A percentile compares a stretch with the other conserved stretches of the same genome.
phyloP scores from a whole-genome alignment of 805 yeast species.

The Yarrowia keelungensis region DNA sequence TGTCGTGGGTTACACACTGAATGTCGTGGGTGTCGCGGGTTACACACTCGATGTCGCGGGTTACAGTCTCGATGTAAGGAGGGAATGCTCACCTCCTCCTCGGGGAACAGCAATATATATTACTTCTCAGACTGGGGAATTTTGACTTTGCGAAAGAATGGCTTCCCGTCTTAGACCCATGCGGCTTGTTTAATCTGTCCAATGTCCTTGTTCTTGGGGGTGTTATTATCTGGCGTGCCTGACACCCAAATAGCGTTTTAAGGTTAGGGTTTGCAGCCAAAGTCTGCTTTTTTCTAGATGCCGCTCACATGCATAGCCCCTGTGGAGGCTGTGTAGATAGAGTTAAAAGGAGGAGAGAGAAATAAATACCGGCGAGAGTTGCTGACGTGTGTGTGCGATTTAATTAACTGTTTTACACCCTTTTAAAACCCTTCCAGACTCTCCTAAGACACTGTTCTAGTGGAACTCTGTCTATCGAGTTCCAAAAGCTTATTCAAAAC shows the following conservation, averaged over 20 bases:
- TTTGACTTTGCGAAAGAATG: conserved; percentile 34
- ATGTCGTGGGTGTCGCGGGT: no score
- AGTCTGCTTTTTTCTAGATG: conserved; percentile 33
- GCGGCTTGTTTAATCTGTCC: conserved; percentile 39
- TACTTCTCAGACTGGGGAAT: conserved; percentile 24
- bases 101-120: conserved; percentile 34
- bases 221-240: conserved; percentile 37
- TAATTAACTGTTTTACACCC: no score
- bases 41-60: no score
- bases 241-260: conserved; percentile 7
- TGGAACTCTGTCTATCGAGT: neutral
- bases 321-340: neutral
- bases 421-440: neutral
- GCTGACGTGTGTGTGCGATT: no score
- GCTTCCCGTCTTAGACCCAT: conserved; percentile 37
- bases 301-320: conserved; percentile 29
- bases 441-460: conserved; percentile 12
- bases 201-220: conserved; percentile 24
- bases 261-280: conserved; percentile 23
- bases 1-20: no score
- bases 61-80: no score
- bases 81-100: no score
- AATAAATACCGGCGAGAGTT: no score
- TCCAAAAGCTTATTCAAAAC: neutral
- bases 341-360: neutral